A percentile compares a stretch with the other conserved stretches of the same genome.
Evolutionary conservation across 495 filamentous ascomycete species (phyloP).

Genomic region (Penicillium parvum): DNA sequence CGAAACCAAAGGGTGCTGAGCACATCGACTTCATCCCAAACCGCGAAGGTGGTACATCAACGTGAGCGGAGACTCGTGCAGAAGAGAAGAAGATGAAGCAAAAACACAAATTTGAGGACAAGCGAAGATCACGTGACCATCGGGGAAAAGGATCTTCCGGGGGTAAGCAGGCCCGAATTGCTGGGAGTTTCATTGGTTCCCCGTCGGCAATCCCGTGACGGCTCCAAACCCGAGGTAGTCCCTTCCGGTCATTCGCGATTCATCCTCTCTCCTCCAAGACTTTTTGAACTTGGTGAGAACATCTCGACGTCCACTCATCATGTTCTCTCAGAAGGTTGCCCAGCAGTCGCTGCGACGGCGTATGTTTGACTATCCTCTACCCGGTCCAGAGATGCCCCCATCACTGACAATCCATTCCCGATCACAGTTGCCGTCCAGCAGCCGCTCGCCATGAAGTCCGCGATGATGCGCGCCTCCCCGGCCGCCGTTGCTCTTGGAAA

Average conservation of each 20-base stretch:
- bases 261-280: conserved; percentile 8
- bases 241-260: conserved; percentile 34
- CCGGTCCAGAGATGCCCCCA: neutral
- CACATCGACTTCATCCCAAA: conserved; percentile 44
- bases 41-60: conserved; percentile 27
- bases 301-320: conserved; percentile 33
- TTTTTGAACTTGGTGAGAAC: conserved; percentile 17
- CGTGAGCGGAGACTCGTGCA: conserved; percentile 47
- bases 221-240: conserved; percentile 43
- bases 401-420: conserved; percentile 16
- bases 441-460: conserved; percentile 43
- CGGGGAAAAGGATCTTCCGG: conserved; percentile 39
- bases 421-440: conserved; percentile 48
- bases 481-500: conserved; percentile 47
- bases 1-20: conserved; percentile 43
- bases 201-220: conserved; percentile 29
- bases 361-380: conserved; percentile 37
- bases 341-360: conserved; percentile 66
- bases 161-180: conserved; percentile 25
- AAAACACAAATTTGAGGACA: conserved; percentile 17
- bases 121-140: conserved; percentile 17
- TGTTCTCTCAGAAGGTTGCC: conserved; percentile 63
- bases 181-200: conserved; percentile 33
- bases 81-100: conserved; percentile 22
- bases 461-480: conserved; percentile 47